Evolutionary conservation across 1,139 yeast genomes (phyloP).

Genomic region (Candida sanyaensis): DNA sequence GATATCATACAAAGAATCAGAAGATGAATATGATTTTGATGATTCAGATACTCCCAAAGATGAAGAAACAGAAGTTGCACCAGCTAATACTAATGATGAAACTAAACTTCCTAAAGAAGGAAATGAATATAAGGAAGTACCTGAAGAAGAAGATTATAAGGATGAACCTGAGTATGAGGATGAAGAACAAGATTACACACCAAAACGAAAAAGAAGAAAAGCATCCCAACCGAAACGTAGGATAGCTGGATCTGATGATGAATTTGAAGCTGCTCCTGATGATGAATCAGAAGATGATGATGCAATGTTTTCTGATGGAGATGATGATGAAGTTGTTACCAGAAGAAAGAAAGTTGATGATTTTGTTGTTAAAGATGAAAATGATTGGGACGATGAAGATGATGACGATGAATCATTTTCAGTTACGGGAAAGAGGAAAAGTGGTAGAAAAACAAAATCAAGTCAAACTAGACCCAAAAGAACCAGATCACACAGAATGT

Average conservation of each 20-base stretch:
- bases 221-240: slow-evolving; percentile 11
- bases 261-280: slow-evolving; percentile 13
- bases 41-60: slow-evolving; percentile 15
- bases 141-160: slow-evolving; percentile 11
- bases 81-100: slow-evolving; percentile 18
- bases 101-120: slow-evolving; percentile 16
- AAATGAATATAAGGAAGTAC: slow-evolving; percentile 14
- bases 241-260: slow-evolving; percentile 18
- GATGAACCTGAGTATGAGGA: slow-evolving; percentile 35
- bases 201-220: slow-evolving; percentile 15
- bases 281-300: slow-evolving; percentile 29
- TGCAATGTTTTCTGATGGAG: slow-evolving; percentile 33
- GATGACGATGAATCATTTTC: slow-evolving; percentile 30
- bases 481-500: slow-evolving; percentile 13
- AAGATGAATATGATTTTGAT: slow-evolving; percentile 21
- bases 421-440: slow-evolving; percentile 12
- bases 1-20: slow-evolving; percentile 19
- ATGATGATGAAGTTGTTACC: slow-evolving; percentile 35
- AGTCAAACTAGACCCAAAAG: slow-evolving; percentile 25
- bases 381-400: slow-evolving; percentile 29
- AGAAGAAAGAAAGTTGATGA: slow-evolving; percentile 19
- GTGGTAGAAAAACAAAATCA: slow-evolving; percentile 20
- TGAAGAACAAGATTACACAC: slow-evolving; percentile 19
- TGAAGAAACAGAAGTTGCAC: slow-evolving; percentile 17
- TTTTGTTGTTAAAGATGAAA: slow-evolving; percentile 38